Base-by-base conservation (phyloP, 2,329 filamentous ascomycete genomes). In the Botrytis paeoniae region DNA sequence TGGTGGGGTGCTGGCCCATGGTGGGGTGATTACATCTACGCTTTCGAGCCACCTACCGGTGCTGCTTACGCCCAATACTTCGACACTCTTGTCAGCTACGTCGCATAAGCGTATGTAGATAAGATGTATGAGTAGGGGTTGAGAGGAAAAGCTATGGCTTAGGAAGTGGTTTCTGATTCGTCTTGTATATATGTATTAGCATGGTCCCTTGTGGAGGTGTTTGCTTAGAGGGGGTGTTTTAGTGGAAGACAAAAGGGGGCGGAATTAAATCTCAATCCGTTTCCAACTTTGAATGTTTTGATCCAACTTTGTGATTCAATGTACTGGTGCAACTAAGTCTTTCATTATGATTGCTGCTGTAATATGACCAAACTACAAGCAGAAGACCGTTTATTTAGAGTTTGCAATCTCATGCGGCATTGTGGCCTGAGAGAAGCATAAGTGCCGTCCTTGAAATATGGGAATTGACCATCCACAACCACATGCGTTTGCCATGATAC, bases 1-100 rank as follows among this genome's bases (percentile, higher is more conserved):
- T 89, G 85, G 85, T 89, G 87, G 86, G 84, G 85, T 43, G 87
- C 85, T 35, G 87, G 87, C 0, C 86, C 86, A 3, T 88, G 84
- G 83, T 84, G 82, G 85, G 83, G 78, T 0, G 78, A 81, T 72
- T 86, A 86, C 73, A 85, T 86, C 62, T 86, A 81, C 70, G 82
- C 78, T 63, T 83, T 88, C 77, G 87, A 88, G 81, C 86, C 87
- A 0, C 79, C 82, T 10, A 81, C 72, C 74, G 85, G 85, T 0
- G 74, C 77, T 25, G 85, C 83, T 9, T 78, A 77, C 73, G 61
- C 51, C 16, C 22, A 57, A 45, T 72, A 72, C 70, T 59, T 68
- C n/a, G 32, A 72, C 25, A 72, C 70, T 29, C 2, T 72, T 60
- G 41, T 60, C 32, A 60, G 51, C 18, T 72, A 72, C 29, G 51